Evolutionary conservation across 768 basidiomycete species (phyloP), one percentile per base, ranked within the genome.

Genomic region (Rhodotorula sphaerocarpa): DNA sequence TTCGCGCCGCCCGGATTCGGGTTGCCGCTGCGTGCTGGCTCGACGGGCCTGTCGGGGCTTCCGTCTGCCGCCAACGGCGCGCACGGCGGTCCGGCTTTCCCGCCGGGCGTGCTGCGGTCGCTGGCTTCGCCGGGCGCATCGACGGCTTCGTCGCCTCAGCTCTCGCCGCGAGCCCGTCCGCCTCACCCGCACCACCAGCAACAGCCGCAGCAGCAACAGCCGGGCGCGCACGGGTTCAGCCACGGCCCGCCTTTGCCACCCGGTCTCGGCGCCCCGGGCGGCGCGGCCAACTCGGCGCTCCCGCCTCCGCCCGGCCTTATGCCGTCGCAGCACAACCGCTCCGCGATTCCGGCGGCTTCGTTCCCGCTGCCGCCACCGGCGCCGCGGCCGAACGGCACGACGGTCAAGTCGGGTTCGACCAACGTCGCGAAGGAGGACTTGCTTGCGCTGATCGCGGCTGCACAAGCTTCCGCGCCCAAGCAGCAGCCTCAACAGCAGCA

Each of bases 321-420:
- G 23, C 57, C 55, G 33, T 33, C 31, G 14, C 50, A 27, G 46
- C 28, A 7, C 46, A 39, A 18, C 39, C 39, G 52, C 41, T 27
- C 57, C 23, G 56, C 65, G 9, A 67, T 67, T 27, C 66, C 66
- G 2, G 66, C 66, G 23, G 66, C 66, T 28, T 52, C 50, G n/a
- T 67, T 67, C 61, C 66, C 66, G 14, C 62, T 67, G 1, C 66
- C 66, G n/a, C 66, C 66, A 25, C 61, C 66, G 3, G 66, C 62
- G 7, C 66, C 66, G 27, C 44, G 62, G 20, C 48, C 59, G 52
- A 55, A n/a, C 25, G 45, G 50, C 42, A 27, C 55, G 31, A 48
- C 56, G 4, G 45, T 27, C 47, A 30, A n/a, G 9, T n/a, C 50
- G 5, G 50, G 34, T 12, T 36, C 27, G 34, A 57, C 43, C 27